Percentiles rank a stretch among this genome's conserved stretches.
Conservation (phyloP, 2,329 filamentous ascomycete genomes). For the Atkinsonella texensis region DNA sequence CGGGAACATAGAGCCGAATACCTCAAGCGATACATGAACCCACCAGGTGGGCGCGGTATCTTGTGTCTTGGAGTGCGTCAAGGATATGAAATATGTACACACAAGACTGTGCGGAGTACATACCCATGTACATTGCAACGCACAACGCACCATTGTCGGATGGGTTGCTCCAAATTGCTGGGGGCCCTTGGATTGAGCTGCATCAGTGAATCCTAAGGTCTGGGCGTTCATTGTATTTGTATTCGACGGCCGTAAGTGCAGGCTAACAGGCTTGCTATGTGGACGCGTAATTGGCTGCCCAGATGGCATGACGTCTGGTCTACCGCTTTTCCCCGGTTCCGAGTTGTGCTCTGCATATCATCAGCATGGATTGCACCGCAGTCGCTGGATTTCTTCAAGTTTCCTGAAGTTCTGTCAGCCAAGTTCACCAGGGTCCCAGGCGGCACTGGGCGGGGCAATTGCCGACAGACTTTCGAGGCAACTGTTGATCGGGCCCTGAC, state of each 20-base stretch:
- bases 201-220: no score
- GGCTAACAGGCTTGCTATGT: no score
- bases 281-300: no score
- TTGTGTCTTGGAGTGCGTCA: not conserved
- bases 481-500: slow-evolving; percentile 1
- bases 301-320: no score
- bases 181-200: not conserved
- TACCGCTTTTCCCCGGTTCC: no score
- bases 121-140: not conserved
- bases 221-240: no score
- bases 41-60: not conserved
- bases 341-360: no score
- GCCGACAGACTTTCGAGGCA: slow-evolving; percentile 4
- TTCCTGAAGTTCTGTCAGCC: not conserved
- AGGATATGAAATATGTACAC: no score
- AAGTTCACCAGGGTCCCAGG: not conserved
- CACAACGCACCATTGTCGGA: not conserved
- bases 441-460: slow-evolving; percentile 3
- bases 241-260: no score
- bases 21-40: slow-evolving; percentile 1
- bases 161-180: not conserved
- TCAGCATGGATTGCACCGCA: not conserved
- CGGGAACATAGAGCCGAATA: not conserved
- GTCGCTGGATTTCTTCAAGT: not conserved
- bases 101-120: not conserved